Percentiles rank a stretch among this genome's conserved stretches.
These are phyloP conservation scores for Pythium apleroticum DNA, from an alignment of 352 stramenopile species.

Conservation along the genomic window DNA sequence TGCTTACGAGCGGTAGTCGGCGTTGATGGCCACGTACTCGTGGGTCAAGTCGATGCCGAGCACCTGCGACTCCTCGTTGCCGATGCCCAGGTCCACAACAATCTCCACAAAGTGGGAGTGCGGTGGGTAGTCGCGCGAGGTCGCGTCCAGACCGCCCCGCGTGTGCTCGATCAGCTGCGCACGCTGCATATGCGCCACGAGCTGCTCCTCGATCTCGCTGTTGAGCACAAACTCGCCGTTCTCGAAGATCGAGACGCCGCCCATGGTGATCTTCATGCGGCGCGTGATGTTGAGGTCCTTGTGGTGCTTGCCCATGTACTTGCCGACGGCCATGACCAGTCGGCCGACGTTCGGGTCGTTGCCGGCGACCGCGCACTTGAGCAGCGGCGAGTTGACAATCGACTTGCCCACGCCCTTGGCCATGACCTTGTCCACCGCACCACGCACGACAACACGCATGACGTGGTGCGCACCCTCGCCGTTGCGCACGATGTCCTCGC, in stretches of 20 bases:
- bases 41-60: constrained; percentile 97
- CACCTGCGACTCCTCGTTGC: constrained; percentile 82
- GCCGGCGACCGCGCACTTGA: constrained; percentile 97
- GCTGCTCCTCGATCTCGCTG: constrained; percentile 90
- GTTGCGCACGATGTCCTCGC: constrained; percentile 98
- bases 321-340: constrained; percentile 95
- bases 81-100: constrained; percentile 92
- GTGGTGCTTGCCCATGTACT: constrained; percentile 95
- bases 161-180: constrained; percentile 88
- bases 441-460: constrained; percentile 92
- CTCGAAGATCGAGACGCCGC: constrained; percentile 93
- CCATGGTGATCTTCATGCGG: constrained; percentile 86
- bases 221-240: constrained; percentile 94
- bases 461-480: constrained; percentile 98
- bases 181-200: constrained; percentile 94
- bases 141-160: constrained; percentile 71
- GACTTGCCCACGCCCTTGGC: constrained; percentile 89
- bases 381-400: constrained; percentile 95
- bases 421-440: constrained; percentile 75
- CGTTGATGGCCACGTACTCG: constrained; percentile 98
- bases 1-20: constrained; percentile 96
- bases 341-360: constrained; percentile 99
- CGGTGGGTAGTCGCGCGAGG: constrained; percentile 89
- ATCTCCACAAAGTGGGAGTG: constrained; percentile 97
- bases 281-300: constrained; percentile 76